These are phyloP conservation scores for Epichloe glyceriae DNA, from an alignment of 2,329 filamentous ascomycete genomes.

Conservation along the genomic window DNA sequence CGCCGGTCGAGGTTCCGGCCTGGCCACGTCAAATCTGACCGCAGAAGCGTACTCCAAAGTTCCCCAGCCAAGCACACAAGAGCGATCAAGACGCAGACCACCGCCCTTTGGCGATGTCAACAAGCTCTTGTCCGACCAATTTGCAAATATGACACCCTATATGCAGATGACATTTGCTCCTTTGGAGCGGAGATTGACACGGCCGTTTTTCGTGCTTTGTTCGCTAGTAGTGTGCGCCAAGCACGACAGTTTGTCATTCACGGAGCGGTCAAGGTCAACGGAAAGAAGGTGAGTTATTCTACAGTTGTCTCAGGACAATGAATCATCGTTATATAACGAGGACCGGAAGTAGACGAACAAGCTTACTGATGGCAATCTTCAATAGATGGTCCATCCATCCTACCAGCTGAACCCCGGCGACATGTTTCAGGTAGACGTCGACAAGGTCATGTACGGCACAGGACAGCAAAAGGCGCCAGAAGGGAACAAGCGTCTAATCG, in stretches of 20 bases:
- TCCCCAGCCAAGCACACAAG: constrained; percentile 11
- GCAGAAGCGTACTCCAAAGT: constrained; percentile 23
- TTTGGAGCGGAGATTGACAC: constrained; percentile 78
- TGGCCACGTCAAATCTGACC: constrained; percentile 21
- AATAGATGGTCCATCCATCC: constrained; percentile 77
- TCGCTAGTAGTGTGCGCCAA: constrained; percentile 85
- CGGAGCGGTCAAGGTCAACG: constrained; percentile 89
- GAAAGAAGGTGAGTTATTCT: constrained; percentile 59
- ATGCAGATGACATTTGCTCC: constrained; percentile 95
- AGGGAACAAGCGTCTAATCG: constrained; percentile 12
- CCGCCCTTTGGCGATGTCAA: constrained; percentile 20
- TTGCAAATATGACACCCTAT: constrained; percentile 56
- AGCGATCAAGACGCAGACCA: constrained; percentile 8
- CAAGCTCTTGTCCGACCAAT: constrained; percentile 19
- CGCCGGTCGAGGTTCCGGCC: constrained; percentile 69
- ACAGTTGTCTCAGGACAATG: not conserved
- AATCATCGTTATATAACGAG: not conserved
- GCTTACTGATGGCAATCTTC: constrained; percentile 2
- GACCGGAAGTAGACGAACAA: not conserved
- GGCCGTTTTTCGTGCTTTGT: constrained; percentile 86
- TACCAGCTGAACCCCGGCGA: constrained; percentile 95
- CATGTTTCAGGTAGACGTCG: constrained; percentile 90
- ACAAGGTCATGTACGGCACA: constrained; percentile 78
- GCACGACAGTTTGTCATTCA: constrained; percentile 91
- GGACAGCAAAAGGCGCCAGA: constrained; percentile 51